Conservation (phyloP, 179 eudicot species). For the Carnegiea gigantea region DNA sequence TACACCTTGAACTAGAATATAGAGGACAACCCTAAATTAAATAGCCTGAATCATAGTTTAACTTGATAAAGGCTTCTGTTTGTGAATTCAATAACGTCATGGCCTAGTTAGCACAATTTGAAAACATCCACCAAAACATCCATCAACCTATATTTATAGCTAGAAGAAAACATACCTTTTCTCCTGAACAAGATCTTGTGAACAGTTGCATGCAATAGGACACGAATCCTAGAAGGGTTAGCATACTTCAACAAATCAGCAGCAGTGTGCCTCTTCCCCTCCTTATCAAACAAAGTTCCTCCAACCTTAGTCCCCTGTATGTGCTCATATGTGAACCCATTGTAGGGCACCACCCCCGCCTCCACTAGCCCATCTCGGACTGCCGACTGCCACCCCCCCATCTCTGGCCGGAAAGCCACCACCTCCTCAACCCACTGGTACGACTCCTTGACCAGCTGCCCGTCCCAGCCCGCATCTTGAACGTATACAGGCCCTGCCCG, state of each 20-base stretch:
- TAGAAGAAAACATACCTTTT: slow-evolving; percentile 38
- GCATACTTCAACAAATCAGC: slow-evolving; percentile 49
- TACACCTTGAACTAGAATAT: neutral
- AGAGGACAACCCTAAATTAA: neutral
- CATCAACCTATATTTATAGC: too few relatives aligned
- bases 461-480: slow-evolving; percentile 54
- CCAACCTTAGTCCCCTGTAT: slow-evolving; percentile 46
- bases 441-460: slow-evolving; percentile 52
- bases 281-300: slow-evolving; percentile 38
- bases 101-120: too few relatives aligned
- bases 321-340: slow-evolving; percentile 47
- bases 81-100: too few relatives aligned
- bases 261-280: slow-evolving; percentile 49
- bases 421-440: slow-evolving; percentile 75
- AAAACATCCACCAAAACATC: too few relatives aligned
- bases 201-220: slow-evolving; percentile 51
- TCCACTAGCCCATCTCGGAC: slow-evolving; percentile 69
- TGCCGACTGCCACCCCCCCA: slow-evolving; percentile 73
- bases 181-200: slow-evolving; percentile 48
- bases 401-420: slow-evolving; percentile 59
- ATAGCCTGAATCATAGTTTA: too few relatives aligned
- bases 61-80: neutral
- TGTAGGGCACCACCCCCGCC: slow-evolving; percentile 59
- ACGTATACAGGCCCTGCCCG: slow-evolving; percentile 62
- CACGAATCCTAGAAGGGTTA: slow-evolving; percentile 31